Base-by-base conservation (phyloP, 2,329 filamentous ascomycete genomes). In the Pseudogymnoascus sp. region DNA sequence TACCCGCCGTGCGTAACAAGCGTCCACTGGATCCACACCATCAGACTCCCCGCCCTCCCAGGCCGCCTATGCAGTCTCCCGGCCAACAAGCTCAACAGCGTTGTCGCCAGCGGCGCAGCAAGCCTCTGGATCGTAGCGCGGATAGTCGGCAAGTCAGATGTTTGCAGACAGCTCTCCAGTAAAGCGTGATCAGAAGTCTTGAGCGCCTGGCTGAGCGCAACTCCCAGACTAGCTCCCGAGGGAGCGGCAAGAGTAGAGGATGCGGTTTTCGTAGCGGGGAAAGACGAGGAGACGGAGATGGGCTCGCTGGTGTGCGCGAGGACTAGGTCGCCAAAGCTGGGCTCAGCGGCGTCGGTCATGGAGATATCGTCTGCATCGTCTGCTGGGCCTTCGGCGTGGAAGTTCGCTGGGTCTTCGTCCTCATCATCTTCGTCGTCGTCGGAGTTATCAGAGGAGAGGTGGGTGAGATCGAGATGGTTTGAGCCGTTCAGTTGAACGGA, bases 11-110 rank as follows among this genome's bases (percentile, higher is more conserved):
- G 94, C 1, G 90, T 88, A 35, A 97, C 86, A 62, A 97, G 84
- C 1, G 91, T 93, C 91, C 92, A 96, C 76, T 97, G 92, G 47
- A 97, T 89, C 92, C 94, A 99, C 14, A 89, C 85, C 83, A 97
- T 92, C 33, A 99, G 84, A 72, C 88, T 90, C 61, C 92, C 92
- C 12, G 94, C 93, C 62, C 94, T 85, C 3, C 93, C 94, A 1
- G 94, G 94, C 50, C 91, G 86, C 68, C 89, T 85, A 76, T 96
- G 88, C 73, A 99, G 84, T 64, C 92, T 84, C 69, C 95, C 89
- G 7, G 94, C 91, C 61, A 99, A 83, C 75, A 91, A 92, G 71
- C 87, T 86, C 63, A 99, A 84, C 8, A 99, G 82, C 6, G 79
- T 82, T 37, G 86, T 88, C 5, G 94, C 92, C 23, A 97, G 85